Percentiles rank a stretch among this genome's conserved stretches.
These are phyloP conservation scores for Arabis alpina DNA, from an alignment of 345 rosid genomes.

Conservation along the genomic window DNA sequence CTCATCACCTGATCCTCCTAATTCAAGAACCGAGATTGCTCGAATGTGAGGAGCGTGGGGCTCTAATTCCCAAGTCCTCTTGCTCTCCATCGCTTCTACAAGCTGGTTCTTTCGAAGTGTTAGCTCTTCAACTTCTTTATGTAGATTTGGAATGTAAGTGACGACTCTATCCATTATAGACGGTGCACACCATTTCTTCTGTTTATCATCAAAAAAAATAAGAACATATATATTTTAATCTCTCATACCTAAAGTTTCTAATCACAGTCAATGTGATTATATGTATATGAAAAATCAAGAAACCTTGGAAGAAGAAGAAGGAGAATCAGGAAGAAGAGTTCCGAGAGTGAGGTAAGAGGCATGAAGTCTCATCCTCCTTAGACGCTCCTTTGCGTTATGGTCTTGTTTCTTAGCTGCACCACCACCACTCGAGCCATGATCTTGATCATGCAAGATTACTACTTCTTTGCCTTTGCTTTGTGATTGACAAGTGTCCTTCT, in stretches of 20 bases:
- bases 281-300: not conserved
- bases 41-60: conserved; percentile 2
- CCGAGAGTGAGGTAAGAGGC: conserved; percentile 45
- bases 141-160: conserved; percentile 40
- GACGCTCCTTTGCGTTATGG: conserved; percentile 43
- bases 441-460: conserved; percentile 6
- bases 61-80: conserved; percentile 2
- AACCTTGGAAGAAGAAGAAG: conserved; percentile 43
- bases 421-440: conserved; percentile 29
- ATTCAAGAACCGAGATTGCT: conserved; percentile 39
- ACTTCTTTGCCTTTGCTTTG: conserved; percentile 30
- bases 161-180: conserved; percentile 38
- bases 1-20: conserved; percentile 26
- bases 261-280: not conserved
- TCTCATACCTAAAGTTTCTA: not conserved
- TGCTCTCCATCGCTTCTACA: conserved; percentile 4
- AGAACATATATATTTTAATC: not conserved
- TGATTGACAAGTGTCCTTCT: conserved; percentile 26
- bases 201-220: not conserved
- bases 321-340: conserved; percentile 44
- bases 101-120: conserved; percentile 26
- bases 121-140: conserved; percentile 32
- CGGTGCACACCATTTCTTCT: conserved; percentile 48
- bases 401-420: conserved; percentile 41
- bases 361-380: conserved; percentile 45